These are phyloP conservation scores for Solanum pimpinellifolium DNA, from an alignment of 257 asterid species.

Conservation along the genomic window DNA sequence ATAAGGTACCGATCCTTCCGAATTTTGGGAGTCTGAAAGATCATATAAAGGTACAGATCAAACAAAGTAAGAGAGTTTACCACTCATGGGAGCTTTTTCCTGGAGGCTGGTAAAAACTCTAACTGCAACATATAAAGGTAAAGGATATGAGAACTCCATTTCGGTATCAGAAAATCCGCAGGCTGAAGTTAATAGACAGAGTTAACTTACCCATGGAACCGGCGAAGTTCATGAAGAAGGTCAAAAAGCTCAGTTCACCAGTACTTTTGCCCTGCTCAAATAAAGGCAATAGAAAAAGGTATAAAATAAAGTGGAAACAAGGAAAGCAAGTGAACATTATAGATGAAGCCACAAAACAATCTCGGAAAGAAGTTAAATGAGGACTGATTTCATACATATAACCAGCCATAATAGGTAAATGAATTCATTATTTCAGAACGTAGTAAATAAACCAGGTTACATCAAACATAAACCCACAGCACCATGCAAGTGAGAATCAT, in stretches of 20 bases:
- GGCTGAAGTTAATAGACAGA: background rate
- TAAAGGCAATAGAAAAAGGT: background rate
- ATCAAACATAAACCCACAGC: background rate
- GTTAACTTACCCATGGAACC: slow-evolving; percentile 80
- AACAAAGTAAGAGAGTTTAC: slow-evolving; percentile 24
- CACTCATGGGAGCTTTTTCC: slow-evolving; percentile 87
- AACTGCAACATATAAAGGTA: slow-evolving; percentile 36
- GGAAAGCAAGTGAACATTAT: background rate
- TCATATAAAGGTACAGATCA: background rate
- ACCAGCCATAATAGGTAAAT: background rate
- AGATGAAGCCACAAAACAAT: background rate
- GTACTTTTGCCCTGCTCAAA: slow-evolving; percentile 78
- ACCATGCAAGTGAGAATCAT: background rate
- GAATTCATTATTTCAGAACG: background rate
- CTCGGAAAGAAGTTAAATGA: background rate
- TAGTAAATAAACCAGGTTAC: background rate
- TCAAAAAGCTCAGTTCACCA: slow-evolving; percentile 90
- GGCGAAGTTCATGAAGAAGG: slow-evolving; percentile 75
- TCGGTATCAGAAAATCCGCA: background rate
- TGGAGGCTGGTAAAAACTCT: slow-evolving; percentile 94
- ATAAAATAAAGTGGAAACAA: background rate
- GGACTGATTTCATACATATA: background rate
- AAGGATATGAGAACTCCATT: background rate
- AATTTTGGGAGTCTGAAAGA: background rate
- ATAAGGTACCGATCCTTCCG: background rate